Base-by-base conservation (phyloP, 2,329 filamentous ascomycete species). In the Aspergillus latus region DNA sequence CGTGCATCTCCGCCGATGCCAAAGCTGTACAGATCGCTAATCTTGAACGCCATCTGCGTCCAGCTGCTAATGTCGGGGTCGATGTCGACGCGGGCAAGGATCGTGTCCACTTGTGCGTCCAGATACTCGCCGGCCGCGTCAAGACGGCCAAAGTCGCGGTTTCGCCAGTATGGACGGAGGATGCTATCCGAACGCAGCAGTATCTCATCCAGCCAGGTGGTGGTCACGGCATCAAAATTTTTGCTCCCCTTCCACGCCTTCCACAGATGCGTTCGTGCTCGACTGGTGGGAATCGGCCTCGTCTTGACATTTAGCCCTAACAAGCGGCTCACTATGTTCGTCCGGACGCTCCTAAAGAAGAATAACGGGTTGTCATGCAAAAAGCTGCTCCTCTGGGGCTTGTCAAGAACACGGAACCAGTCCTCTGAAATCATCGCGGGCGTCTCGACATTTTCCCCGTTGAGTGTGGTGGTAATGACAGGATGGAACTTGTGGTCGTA, bases 391-490 rank as follows among this genome's bases (percentile, higher is more conserved):
- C 70, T 64, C 30, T 63, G 69, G 0, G 76, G 76, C 63, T 78
- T 78, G 52, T 72, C 63, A 1, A 79, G 65, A 4, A 78, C 71
- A 11, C 68, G 66, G 28, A 79, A 67, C 63, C 71, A 73, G 58
- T 79, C 76, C 37, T 78, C 71, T 26, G 76, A 73, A 51, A 83
- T 82, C 74, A 83, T 79, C n/a, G 77, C 72, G 2, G 81, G 81
- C 1, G 81, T 82, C 36, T 78, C 72, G 1, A 81, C 74, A 9
- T 70, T 63, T 43, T 75, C 66, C 2, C 80, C 80, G 58, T 83
- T 83, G 5, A 82, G 72, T 40, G 68, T 76, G 5, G 76, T 78
- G n/a, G 69, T 66, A 28, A 79, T 77, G 2, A 70, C 73, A 3
- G 76, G 76, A 57, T 78, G 74, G 58, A 76, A 76, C 61, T 78